Evolutionary conservation across 2,329 filamentous ascomycete species (phyloP).

Genomic region (Aspergillus spinulosporus): DNA sequence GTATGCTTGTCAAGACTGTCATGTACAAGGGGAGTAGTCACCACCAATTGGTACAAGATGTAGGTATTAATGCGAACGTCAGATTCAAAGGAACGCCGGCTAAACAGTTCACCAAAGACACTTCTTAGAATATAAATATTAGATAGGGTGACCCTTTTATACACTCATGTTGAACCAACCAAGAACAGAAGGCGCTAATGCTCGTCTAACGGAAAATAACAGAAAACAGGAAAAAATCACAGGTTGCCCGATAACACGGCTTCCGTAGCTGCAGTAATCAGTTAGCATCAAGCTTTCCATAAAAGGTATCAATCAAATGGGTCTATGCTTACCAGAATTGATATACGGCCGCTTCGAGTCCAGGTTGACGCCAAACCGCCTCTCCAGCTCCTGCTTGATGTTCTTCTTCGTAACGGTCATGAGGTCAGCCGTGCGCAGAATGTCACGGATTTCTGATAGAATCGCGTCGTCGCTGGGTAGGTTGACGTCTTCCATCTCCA

Average conservation of each 20-base stretch:
- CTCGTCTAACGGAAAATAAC: background rate
- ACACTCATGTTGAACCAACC: background rate
- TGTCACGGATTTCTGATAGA: constrained; percentile 90
- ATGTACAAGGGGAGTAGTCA: background rate
- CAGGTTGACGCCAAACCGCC: constrained; percentile 80
- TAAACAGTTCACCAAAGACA: background rate
- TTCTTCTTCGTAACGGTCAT: constrained; percentile 99
- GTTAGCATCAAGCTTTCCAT: background rate
- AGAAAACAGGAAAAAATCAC: background rate
- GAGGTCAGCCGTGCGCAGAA: constrained; percentile 84
- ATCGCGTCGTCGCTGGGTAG: constrained; percentile 87
- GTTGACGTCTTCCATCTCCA: constrained; percentile 74
- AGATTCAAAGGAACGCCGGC: background rate
- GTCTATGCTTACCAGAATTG: constrained; percentile 69
- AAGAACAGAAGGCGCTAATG: background rate
- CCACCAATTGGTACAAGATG: background rate
- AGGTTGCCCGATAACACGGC: background rate
- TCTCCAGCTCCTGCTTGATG: constrained; percentile 90
- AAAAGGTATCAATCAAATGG: background rate
- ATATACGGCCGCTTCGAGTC: constrained; percentile 92
- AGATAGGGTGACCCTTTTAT: background rate
- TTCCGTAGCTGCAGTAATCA: background rate
- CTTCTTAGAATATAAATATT: background rate
- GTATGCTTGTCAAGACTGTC: background rate
- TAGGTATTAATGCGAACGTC: background rate